Evolutionary conservation across 495 filamentous ascomycete species (phyloP).

Genomic region (Terfezia claveryi): DNA sequence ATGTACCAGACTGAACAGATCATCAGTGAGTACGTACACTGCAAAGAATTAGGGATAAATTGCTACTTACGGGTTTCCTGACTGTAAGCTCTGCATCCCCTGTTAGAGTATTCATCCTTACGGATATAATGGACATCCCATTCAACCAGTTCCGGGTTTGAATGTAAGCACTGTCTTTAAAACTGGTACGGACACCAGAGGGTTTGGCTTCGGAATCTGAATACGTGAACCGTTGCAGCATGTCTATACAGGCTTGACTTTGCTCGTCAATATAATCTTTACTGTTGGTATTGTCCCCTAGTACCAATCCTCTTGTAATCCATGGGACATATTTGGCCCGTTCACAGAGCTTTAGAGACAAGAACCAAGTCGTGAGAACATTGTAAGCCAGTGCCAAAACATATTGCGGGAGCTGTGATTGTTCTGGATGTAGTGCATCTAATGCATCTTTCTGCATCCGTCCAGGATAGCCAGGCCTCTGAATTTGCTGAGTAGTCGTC

Average conservation of each 20-base stretch:
- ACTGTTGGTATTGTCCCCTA: slow-evolving; percentile 45
- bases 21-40: no score
- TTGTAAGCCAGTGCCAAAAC: slow-evolving; percentile 83
- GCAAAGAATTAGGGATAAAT: no score
- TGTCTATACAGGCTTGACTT: slow-evolving; percentile 77
- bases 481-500: slow-evolving; percentile 9
- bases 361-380: slow-evolving; percentile 90
- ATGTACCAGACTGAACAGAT: no score
- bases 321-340: slow-evolving; percentile 65
- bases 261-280: slow-evolving; percentile 69
- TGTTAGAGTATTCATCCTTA: slow-evolving; percentile 53
- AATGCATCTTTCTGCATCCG: slow-evolving; percentile 2
- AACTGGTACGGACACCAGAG: slow-evolving; percentile 17
- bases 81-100: slow-evolving; percentile 29
- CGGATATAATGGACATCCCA: slow-evolving; percentile 66
- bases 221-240: slow-evolving; percentile 82
- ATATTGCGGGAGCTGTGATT: slow-evolving; percentile 57
- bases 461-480: slow-evolving; percentile 3
- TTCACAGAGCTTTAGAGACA: slow-evolving; percentile 64
- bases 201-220: slow-evolving; percentile 43
- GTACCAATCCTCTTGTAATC: slow-evolving; percentile 73
- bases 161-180: not conserved
- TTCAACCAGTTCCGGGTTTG: slow-evolving; percentile 63
- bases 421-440: slow-evolving; percentile 16
- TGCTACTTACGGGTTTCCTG: slow-evolving; percentile 13